Evolutionary conservation across 441 rosid genomes (phyloP).

Genomic region (Macaranga tanarius): DNA sequence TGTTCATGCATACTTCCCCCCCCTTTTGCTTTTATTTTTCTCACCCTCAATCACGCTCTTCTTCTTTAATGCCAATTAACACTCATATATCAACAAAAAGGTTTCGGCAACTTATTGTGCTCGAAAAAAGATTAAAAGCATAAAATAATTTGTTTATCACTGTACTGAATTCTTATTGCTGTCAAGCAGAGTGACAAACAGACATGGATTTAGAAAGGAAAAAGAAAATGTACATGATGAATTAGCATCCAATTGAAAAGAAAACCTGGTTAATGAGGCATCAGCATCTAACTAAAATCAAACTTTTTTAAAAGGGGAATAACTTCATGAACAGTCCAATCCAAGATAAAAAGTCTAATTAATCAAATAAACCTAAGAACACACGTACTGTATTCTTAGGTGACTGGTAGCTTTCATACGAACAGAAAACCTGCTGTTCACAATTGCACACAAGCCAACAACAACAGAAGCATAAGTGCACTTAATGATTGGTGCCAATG

Average conservation of each 20-base stretch:
- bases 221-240: background rate
- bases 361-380: background rate
- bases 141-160: background rate
- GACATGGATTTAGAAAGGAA: background rate
- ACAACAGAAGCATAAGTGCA: background rate
- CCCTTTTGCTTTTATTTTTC: no score
- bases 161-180: background rate
- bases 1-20: background rate
- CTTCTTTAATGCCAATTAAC: background rate
- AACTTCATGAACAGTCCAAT: constrained; percentile 1
- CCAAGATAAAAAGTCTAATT: constrained; percentile 1
- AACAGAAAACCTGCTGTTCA: background rate
- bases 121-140: background rate
- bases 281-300: background rate
- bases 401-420: background rate
- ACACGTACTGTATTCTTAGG: no score
- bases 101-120: no score
- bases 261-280: background rate
- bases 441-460: background rate
- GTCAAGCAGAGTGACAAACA: background rate
- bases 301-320: background rate
- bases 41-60: no score
- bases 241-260: no score
- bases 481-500: background rate
- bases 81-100: no score